phyloP scores from a whole-genome alignment of 73 alveolate species.

The Blepharisma stoltei region DNA sequence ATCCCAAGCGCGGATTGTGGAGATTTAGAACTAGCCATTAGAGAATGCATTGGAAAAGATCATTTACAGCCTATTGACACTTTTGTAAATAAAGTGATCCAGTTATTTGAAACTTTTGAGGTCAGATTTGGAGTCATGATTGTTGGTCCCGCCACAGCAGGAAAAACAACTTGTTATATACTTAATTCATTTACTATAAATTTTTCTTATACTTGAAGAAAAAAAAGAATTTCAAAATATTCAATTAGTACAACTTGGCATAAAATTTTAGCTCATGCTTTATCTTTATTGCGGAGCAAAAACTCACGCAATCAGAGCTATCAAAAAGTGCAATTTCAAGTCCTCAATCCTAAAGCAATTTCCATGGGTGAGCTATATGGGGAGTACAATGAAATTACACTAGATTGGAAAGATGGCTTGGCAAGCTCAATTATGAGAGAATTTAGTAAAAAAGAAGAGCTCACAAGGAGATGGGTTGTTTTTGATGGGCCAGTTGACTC shows the following conservation, averaged over 20 bases:
- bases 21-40: constrained; percentile 66
- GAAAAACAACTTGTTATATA: constrained; percentile 61
- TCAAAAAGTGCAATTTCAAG: not conserved
- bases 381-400: constrained; percentile 76
- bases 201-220: no score
- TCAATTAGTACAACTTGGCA: constrained; percentile 64
- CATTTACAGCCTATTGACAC: constrained; percentile 84
- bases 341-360: constrained; percentile 62
- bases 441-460: constrained; percentile 78
- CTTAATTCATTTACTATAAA: no score
- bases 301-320: not conserved
- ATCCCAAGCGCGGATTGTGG: constrained; percentile 92
- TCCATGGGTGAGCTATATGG: constrained; percentile 75
- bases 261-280: constrained; percentile 39
- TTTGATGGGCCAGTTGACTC: constrained; percentile 99
- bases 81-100: constrained; percentile 83
- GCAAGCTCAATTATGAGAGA: constrained; percentile 90
- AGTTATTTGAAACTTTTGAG: constrained; percentile 92
- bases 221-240: constrained; percentile 84
- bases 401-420: constrained; percentile 96
- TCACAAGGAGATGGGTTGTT: constrained; percentile 85
- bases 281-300: not conserved
- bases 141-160: constrained; percentile 71
- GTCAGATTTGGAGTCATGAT: constrained; percentile 99
- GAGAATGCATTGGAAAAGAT: constrained; percentile 67